Base-by-base conservation (phyloP, 371 early-diverging fungal species). In the Batkoa obscura region DNA sequence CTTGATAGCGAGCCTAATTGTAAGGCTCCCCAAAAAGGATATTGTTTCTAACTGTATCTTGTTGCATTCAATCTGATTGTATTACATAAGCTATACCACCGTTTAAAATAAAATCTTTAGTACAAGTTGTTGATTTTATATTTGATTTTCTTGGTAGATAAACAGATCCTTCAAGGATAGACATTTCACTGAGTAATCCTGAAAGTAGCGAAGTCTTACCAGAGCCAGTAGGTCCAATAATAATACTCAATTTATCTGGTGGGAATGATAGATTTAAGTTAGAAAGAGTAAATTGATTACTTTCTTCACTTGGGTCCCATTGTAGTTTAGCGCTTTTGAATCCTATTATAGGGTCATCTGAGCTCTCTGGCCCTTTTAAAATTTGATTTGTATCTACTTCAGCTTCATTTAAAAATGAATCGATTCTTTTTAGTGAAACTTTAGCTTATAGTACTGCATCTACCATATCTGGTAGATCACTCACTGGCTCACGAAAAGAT, bases 61-160 rank as follows among this genome's bases (percentile, higher is more conserved):
- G 86, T 61, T 81, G 80, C 33, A 92, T 71, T 91, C 92, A 91
- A 2, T 90, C 84, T 43, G 79, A 66, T 58, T 89, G 90, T 12
- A 86, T 68, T 13, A 83, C 85, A 66, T 81, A 89, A 0, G 84
- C 88, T 1, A 89, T 70, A 1, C 71, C 70, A 33, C 65, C 74
- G 68, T 15, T 70, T 46, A 68, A 72, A n/a, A 70, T 39, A 35
- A 54, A 60, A 58, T 34, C 57, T 42, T n/a, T 55, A 63, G 46
- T 66, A n/a, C n/a, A n/a, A n/a, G n/a, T n/a, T n/a, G n/a, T n/a
- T n/a, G n/a, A n/a, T n/a, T n/a, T n/a, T n/a, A n/a, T n/a, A 15
- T 45, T 45, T 23, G 66, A 54, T 39, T 63, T 59, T 30, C 74
- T 62, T 10, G 79, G 75, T 37, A 72, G 66, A 42, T 61, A 62